Evolutionary conservation across 1,284 basidiomycete species (phyloP).

Genomic region (Wolfiporia cocos): DNA sequence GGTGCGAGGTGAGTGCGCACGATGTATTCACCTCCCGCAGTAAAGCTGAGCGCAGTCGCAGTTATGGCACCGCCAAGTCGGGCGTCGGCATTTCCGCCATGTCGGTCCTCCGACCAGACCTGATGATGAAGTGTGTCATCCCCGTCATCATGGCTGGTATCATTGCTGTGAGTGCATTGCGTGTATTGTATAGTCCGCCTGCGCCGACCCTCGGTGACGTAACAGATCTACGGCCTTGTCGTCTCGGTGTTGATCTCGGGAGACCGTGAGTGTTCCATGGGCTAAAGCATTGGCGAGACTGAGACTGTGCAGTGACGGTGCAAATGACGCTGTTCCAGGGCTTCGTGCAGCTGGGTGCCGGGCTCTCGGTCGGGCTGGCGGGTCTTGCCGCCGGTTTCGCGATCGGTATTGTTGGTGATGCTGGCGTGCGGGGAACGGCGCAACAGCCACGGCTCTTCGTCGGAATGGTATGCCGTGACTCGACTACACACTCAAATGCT

Average conservation of each 20-base stretch:
- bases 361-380: slow-evolving; percentile 82
- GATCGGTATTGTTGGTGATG: slow-evolving; percentile 94
- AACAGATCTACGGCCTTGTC: slow-evolving; percentile 81
- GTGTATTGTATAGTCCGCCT: not conserved
- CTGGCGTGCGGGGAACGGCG: slow-evolving; percentile 86
- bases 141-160: slow-evolving; percentile 99
- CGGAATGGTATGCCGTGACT: slow-evolving; percentile 50
- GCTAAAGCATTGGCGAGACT: slow-evolving; percentile 4
- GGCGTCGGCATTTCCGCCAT: slow-evolving; percentile 99
- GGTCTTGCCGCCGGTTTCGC: slow-evolving; percentile 90
- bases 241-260: slow-evolving; percentile 86
- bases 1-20: slow-evolving; percentile 56
- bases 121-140: slow-evolving; percentile 94
- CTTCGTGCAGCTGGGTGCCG: slow-evolving; percentile 88
- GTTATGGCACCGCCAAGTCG: slow-evolving; percentile 96
- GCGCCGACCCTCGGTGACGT: not conserved
- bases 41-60: slow-evolving; percentile 19
- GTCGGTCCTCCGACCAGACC: slow-evolving; percentile 92
- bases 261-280: slow-evolving; percentile 49
- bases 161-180: slow-evolving; percentile 67
- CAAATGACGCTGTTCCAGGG: slow-evolving; percentile 72
- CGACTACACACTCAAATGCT: not conserved
- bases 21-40: too few relatives aligned
- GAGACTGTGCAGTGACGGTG: slow-evolving; percentile 33
- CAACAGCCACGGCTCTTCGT: slow-evolving; percentile 94